Conservation (phyloP, 1,284 basidiomycete species). For the Tremellales sp. region DNA sequence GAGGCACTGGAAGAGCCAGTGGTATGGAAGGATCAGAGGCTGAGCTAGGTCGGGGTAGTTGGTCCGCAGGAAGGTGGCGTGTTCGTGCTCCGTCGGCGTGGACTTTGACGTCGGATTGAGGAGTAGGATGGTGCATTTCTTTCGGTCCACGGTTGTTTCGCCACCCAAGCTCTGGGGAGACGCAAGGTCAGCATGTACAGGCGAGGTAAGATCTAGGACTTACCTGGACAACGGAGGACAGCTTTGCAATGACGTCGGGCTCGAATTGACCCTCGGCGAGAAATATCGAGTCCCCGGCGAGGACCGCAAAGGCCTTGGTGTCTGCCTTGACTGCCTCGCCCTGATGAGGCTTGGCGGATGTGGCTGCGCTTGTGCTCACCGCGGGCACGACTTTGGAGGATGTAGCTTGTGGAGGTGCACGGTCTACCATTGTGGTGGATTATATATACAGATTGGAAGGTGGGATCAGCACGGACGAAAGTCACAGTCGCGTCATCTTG, state of each 20-base stretch:
- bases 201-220: too few relatives aligned
- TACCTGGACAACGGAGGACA: too few relatives aligned
- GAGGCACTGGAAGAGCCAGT: constrained; percentile 32
- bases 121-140: constrained; percentile 16
- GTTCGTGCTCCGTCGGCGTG: constrained; percentile 6
- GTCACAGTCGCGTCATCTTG: too few relatives aligned
- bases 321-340: too few relatives aligned
- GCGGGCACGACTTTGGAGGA: background rate
- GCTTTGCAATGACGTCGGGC: too few relatives aligned
- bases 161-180: constrained; percentile 14
- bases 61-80: background rate
- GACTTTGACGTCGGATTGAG: constrained; percentile 18
- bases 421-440: background rate
- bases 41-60: constrained; percentile 10
- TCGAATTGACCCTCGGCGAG: constrained; percentile 12
- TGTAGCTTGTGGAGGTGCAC: background rate
- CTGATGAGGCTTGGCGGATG: too few relatives aligned
- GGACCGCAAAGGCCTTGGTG: too few relatives aligned
- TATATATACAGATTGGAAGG: too few relatives aligned
- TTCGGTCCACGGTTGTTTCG: background rate
- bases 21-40: constrained; percentile 25
- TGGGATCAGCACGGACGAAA: too few relatives aligned
- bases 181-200: background rate
- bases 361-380: constrained; percentile 4
- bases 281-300: constrained; percentile 9